Conservation (phyloP, 1,284 basidiomycete genomes). For the Bjerkandera adusta region DNA sequence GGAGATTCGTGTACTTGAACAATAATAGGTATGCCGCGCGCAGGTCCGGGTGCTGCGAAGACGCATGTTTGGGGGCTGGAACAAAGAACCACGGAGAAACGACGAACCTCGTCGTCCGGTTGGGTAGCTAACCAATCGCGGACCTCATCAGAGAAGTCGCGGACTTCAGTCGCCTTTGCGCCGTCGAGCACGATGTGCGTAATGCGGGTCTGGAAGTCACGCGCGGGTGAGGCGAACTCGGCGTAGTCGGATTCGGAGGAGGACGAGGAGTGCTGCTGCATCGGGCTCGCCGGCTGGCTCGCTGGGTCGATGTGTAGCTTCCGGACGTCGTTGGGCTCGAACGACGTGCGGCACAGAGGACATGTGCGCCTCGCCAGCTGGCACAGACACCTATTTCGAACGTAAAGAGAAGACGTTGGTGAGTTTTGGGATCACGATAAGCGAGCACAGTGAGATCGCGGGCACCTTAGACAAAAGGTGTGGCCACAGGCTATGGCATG, state of each 20-base stretch:
- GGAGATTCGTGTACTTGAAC: constrained; percentile 19
- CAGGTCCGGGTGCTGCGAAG: constrained; percentile 21
- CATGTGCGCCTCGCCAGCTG: constrained; percentile 23
- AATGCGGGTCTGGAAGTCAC: constrained; percentile 34
- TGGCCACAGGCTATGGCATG: constrained; percentile 45
- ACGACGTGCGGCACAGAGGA: constrained; percentile 28
- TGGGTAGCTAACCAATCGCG: constrained; percentile 35
- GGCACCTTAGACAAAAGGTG: constrained; percentile 36
- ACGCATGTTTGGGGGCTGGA: not conserved
- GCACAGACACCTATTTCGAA: constrained; percentile 24
- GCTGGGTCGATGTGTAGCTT: constrained; percentile 28
- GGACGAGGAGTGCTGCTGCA: constrained; percentile 11
- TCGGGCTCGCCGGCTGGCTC: constrained; percentile 19
- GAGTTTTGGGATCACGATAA: not conserved
- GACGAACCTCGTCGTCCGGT: constrained; percentile 34
- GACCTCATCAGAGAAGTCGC: constrained; percentile 35
- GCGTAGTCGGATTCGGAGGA: constrained; percentile 18
- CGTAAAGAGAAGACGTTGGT: constrained; percentile 1
- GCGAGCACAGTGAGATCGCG: constrained; percentile 10
- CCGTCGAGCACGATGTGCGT: constrained; percentile 37
- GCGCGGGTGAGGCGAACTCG: constrained; percentile 24
- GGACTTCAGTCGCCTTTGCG: constrained; percentile 32
- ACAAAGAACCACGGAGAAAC: not conserved
- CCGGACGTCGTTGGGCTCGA: constrained; percentile 21
- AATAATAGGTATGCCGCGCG: constrained; percentile 22